Evolutionary conservation across 176 grass and related monocot species (phyloP).

Genomic region (Urochloa ruziziensis): DNA sequence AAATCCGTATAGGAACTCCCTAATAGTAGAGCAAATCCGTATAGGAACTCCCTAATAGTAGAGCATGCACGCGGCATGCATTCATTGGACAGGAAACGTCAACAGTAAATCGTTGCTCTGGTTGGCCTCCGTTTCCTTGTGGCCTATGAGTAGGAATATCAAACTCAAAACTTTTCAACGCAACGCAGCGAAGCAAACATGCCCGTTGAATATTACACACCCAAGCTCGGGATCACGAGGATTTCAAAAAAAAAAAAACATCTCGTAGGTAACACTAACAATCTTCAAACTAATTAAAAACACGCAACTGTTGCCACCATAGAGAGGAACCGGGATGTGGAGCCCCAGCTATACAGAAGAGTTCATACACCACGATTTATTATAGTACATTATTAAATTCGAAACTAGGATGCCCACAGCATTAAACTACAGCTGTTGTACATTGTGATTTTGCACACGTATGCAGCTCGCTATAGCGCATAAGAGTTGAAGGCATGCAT

Average conservation of each 20-base stretch:
- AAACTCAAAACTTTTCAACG: no score
- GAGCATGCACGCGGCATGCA: no score
- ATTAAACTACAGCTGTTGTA: constrained; percentile 38
- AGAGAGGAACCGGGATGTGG: not conserved
- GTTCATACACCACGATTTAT: constrained; percentile 28
- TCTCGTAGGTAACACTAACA: not conserved
- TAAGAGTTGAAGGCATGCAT: constrained; percentile 33
- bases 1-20: no score
- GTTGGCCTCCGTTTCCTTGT: no score
- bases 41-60: no score
- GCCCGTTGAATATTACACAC: no score
- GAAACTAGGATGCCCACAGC: constrained; percentile 30
- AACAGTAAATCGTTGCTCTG: no score
- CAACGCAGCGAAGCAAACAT: no score
- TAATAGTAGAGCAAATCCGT: no score
- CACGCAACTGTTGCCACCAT: not conserved
- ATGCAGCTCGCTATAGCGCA: constrained; percentile 20
- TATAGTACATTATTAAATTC: constrained; percentile 28
- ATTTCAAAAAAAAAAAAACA: not conserved
- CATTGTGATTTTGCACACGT: not conserved
- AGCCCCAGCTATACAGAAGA: not conserved
- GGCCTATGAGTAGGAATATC: no score
- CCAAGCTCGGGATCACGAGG: no score
- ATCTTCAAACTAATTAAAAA: not conserved
- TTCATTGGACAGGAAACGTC: no score